phyloP scores from a whole-genome alignment of 2,329 filamentous ascomycete genomes.

The Sphaerulina musiva region DNA sequence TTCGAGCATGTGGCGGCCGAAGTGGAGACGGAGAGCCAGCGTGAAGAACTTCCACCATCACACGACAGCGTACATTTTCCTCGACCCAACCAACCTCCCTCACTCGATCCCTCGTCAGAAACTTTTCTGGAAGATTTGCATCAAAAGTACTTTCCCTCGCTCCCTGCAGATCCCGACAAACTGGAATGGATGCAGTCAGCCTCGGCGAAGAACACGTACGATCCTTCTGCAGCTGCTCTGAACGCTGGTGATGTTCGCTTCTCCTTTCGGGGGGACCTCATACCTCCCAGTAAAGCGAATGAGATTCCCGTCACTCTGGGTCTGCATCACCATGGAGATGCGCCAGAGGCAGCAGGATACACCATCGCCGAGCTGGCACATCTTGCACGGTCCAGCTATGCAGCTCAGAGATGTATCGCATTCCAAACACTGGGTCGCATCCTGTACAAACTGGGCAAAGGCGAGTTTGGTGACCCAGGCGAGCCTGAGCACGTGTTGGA shows the following conservation, averaged over 20 bases:
- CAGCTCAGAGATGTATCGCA: constrained; percentile 82
- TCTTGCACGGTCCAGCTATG: constrained; percentile 71
- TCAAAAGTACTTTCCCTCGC: constrained; percentile 84
- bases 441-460: constrained; percentile 72
- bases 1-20: constrained; percentile 5
- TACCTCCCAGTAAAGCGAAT: constrained; percentile 69
- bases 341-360: constrained; percentile 89
- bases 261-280: constrained; percentile 72
- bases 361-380: constrained; percentile 80
- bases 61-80: constrained; percentile 54
- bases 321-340: constrained; percentile 87
- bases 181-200: constrained; percentile 81
- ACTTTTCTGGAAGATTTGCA: constrained; percentile 80
- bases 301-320: constrained; percentile 70
- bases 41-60: constrained; percentile 10
- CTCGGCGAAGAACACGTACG: constrained; percentile 63
- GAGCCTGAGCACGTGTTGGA: constrained; percentile 25
- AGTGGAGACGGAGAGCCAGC: not conserved
- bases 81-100: constrained; percentile 50
- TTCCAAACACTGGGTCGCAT: constrained; percentile 86
- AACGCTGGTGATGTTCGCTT: constrained; percentile 75
- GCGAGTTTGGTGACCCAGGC: constrained; percentile 56
- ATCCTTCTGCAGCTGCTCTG: constrained; percentile 66
- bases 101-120: constrained; percentile 75
- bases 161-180: constrained; percentile 75